phyloP scores from a whole-genome alignment of 257 asterid genomes.

The Primulina eburnea region DNA sequence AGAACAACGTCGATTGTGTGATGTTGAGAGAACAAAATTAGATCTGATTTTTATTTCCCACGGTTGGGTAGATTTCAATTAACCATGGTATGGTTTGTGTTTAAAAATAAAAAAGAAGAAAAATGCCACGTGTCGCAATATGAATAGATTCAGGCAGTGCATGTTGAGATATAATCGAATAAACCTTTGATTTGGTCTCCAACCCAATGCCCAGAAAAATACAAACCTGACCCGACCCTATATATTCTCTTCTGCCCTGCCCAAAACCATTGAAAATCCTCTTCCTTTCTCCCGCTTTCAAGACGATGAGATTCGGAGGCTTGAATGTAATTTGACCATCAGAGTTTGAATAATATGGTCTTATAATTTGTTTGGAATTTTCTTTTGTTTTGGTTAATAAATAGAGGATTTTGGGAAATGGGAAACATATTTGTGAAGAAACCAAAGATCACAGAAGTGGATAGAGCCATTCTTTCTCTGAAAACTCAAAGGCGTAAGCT shows the following conservation, averaged over 20 bases:
- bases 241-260: background rate
- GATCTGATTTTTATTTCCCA: too few relatives aligned
- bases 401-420: slow-evolving; percentile 34
- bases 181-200: too few relatives aligned
- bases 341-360: background rate
- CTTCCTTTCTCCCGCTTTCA: background rate
- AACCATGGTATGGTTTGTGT: too few relatives aligned
- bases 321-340: background rate
- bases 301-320: background rate
- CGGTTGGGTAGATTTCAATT: too few relatives aligned
- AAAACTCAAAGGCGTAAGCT: slow-evolving; percentile 97
- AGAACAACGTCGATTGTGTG: too few relatives aligned
- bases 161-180: too few relatives aligned
- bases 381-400: background rate
- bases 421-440: slow-evolving; percentile 89
- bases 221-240: too few relatives aligned
- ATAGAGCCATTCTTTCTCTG: slow-evolving; percentile 87
- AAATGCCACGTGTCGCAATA: too few relatives aligned
- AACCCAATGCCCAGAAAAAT: too few relatives aligned
- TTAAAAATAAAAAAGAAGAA: too few relatives aligned
- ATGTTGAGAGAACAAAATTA: too few relatives aligned
- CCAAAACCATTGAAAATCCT: background rate
- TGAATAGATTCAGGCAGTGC: too few relatives aligned
- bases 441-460: slow-evolving; percentile 92
- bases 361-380: background rate